phyloP scores from a whole-genome alignment of 495 filamentous ascomycete genomes.

The Viridothelium virens region DNA sequence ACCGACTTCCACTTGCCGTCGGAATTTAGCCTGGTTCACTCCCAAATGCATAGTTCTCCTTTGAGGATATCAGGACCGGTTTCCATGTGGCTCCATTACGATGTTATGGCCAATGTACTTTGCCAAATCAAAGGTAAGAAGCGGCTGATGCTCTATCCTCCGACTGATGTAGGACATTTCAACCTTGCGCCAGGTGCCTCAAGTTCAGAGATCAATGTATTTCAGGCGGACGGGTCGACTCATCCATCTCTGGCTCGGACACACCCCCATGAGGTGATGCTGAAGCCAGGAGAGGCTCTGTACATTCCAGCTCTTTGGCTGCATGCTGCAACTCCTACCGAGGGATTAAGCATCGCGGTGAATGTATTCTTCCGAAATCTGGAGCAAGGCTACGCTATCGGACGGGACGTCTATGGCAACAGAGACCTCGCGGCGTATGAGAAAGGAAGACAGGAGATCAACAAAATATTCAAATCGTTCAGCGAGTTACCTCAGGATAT shows the following conservation, averaged over 20 bases:
- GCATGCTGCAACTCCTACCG: conserved; percentile 64
- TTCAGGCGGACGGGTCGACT: conserved; percentile 39
- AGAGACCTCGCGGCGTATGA: conserved; percentile 78
- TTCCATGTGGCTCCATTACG: conserved; percentile 89
- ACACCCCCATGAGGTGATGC: conserved; percentile 56
- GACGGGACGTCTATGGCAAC: conserved; percentile 82
- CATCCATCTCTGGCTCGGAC: conserved; percentile 45
- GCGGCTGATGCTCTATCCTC: conserved; percentile 68
- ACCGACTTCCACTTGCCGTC: conserved; percentile 64
- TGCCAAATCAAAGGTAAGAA: conserved; percentile 71
- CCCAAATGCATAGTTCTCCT: conserved; percentile 69
- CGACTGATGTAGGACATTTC: conserved; percentile 60
- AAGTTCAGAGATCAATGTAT: conserved; percentile 68
- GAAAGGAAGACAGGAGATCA: conserved; percentile 64
- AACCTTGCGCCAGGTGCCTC: conserved; percentile 68
- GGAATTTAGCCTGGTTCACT: conserved; percentile 48
- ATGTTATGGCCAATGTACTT: conserved; percentile 85
- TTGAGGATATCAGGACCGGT: conserved; percentile 74
- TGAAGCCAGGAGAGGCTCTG: conserved; percentile 65
- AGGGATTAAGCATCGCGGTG: conserved; percentile 61
- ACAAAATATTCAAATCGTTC: conserved; percentile 60
- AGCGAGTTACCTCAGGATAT: conserved; percentile 57
- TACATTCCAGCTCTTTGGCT: conserved; percentile 78
- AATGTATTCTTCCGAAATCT: conserved; percentile 81
- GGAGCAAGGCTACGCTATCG: conserved; percentile 58